phyloP scores from a whole-genome alignment of 2,329 filamentous ascomycete species.

The Aspergillus pseudotamarii region DNA sequence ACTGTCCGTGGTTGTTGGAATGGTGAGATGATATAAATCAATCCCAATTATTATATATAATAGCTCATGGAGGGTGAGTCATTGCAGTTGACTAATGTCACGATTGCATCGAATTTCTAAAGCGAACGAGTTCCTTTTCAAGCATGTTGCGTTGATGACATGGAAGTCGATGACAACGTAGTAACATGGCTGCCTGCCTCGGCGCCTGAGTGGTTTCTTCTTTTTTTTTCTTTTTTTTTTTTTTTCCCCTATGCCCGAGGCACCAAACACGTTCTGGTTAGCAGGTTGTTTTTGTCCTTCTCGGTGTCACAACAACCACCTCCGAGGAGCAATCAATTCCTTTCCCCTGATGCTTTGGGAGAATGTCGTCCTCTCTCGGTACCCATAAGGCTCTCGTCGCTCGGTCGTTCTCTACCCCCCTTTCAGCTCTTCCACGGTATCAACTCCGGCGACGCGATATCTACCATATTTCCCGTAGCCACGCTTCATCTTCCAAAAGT shows the following conservation, averaged over 20 bases:
- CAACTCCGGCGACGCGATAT: not conserved
- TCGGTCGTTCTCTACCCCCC: not conserved
- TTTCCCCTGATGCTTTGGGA: not conserved
- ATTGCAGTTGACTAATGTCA: not conserved
- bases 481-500: constrained; percentile 18
- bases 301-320: not conserved
- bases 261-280: not conserved
- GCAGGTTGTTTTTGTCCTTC: too few species aligned
- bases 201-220: not conserved
- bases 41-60: not conserved
- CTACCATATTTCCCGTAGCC: constrained; percentile 7
- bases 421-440: not conserved
- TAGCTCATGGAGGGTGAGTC: not conserved
- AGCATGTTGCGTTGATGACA: too few species aligned
- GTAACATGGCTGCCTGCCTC: not conserved
- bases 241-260: constrained; percentile 5
- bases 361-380: constrained; percentile 9
- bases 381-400: constrained; percentile 14
- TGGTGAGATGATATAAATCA: not conserved
- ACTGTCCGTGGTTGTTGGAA: not conserved
- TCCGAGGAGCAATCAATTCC: not conserved
- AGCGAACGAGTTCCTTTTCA: not conserved
- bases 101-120: not conserved
- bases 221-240: not conserved
- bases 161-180: too few species aligned